Evolutionary conservation across 202 grass and related monocot species (phyloP), one percentile per base, ranked within the genome.

Genomic region (Setaria italica): DNA sequence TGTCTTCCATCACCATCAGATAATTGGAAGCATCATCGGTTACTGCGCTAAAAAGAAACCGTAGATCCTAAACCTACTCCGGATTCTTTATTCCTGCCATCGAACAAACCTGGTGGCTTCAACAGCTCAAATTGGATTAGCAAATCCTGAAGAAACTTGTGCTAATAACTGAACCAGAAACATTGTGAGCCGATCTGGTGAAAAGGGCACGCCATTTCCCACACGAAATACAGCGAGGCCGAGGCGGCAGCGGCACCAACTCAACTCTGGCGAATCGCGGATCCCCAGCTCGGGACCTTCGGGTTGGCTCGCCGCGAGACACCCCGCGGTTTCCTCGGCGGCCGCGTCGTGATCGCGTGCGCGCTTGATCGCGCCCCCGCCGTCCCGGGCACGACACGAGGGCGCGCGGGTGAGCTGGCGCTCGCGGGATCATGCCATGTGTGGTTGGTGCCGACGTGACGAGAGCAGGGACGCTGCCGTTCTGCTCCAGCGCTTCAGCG

Each of bases 51-150:
- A 63, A 55, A 33, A 29, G 11, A 48, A 11, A 50, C 9, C 16
- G 0, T 57, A 30, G 67, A 71, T 66, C 74, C 12, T 56, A 11
- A 29, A 79, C 80, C 75, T 74, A 29, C 76, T 67, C 39, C 39
- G 50, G 15, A 54, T 77, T 33, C 25, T 11, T 45, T 39, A 62
- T 33, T 80, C 19, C 54, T 60, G 57, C 16, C 33, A 12, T 7
- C 2, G 4, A n/a, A 20, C 7, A 15, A 42, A 55, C 15, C 12
- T 21, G 34, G 43, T 2, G 55, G n/a, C 41, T 46, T 42, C 56
- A 33, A 20, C 41, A 43, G 67, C 67, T 70, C 67, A 6, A 55
- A 55, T 7, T 6, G 20, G 56, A 3, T 58, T 30, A 29, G 17
- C 55, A 57, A 10, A 29, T 62, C 55, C 66, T 68, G 17, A n/a